Conservation (phyloP, 495 filamentous ascomycete genomes). For the Lophium mytilinum region DNA sequence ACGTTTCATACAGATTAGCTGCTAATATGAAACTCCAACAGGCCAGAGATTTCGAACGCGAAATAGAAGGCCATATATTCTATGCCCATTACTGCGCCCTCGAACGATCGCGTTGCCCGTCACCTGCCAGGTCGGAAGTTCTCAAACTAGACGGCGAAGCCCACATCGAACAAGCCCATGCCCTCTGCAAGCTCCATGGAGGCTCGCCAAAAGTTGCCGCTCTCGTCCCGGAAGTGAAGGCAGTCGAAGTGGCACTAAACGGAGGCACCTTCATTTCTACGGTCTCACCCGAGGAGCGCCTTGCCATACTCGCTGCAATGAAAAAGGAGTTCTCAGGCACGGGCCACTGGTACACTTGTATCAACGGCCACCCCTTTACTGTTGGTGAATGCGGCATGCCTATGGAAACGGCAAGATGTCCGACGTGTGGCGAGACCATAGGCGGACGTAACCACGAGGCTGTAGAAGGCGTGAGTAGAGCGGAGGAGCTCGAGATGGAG, state of each 20-base stretch:
- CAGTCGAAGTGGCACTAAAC: constrained; percentile 32
- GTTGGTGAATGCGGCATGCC: constrained; percentile 68
- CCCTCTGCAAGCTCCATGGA: constrained; percentile 23
- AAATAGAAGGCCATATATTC: constrained; percentile 34
- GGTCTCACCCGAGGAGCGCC: constrained; percentile 41
- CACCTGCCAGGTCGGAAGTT: constrained; percentile 4
- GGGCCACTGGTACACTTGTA: constrained; percentile 59
- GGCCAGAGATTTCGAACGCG: constrained; percentile 23
- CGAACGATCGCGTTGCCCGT: constrained; percentile 18
- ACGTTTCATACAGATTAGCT: no score
- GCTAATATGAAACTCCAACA: constrained; percentile 14
- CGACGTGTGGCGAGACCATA: constrained; percentile 54
- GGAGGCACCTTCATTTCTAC: constrained; percentile 36
- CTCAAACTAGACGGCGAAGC: constrained; percentile 6
- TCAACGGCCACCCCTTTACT: constrained; percentile 63
- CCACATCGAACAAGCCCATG: constrained; percentile 25
- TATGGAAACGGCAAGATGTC: constrained; percentile 54
- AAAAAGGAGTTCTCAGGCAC: constrained; percentile 25
- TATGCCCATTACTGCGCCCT: constrained; percentile 35
- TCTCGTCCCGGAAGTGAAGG: constrained; percentile 30
- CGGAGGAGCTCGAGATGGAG: constrained; percentile 42
- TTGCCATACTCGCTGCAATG: constrained; percentile 33
- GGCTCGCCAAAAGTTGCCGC: constrained; percentile 24
- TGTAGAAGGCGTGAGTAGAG: constrained; percentile 44
- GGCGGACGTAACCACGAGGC: constrained; percentile 51